A percentile compares a stretch with the other conserved stretches of the same genome.
These are phyloP conservation scores for Pythium aristosporum DNA, from an alignment of 352 stramenopile genomes.

Conservation along the genomic window DNA sequence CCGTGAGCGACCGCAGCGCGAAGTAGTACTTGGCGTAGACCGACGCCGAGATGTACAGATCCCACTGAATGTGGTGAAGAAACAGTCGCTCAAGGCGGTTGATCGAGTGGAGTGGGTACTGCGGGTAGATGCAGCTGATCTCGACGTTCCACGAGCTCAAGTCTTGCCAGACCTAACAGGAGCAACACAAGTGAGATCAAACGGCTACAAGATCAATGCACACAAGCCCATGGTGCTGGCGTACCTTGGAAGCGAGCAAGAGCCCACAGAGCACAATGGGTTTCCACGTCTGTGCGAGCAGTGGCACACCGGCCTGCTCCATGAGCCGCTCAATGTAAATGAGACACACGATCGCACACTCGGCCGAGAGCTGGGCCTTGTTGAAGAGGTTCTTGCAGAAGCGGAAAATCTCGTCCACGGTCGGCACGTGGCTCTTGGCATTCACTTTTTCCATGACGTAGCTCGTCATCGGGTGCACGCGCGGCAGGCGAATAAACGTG, in stretches of 20 bases:
- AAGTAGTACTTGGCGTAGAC: constrained; percentile 99
- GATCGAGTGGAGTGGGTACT: constrained; percentile 97
- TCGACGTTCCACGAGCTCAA: constrained; percentile 98
- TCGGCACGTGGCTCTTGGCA: constrained; percentile 81
- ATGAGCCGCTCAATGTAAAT: constrained; percentile 99
- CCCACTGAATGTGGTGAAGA: constrained; percentile 97
- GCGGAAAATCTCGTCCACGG: constrained; percentile 90
- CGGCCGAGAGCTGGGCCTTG: constrained; percentile 94
- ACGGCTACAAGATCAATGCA: not conserved
- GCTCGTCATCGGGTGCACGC: constrained; percentile 70
- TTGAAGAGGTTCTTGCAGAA: constrained; percentile 96
- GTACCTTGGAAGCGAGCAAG: constrained; percentile 97
- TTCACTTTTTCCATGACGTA: constrained; percentile 86
- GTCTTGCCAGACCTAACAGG: constrained; percentile 94
- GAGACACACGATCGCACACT: constrained; percentile 98
- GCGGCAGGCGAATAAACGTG: constrained; percentile 74
- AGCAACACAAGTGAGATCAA: not conserved
- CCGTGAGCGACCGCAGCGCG: constrained; percentile 91
- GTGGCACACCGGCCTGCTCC: constrained; percentile 94
- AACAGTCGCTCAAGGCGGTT: constrained; percentile 97
- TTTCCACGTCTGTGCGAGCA: constrained; percentile 96
- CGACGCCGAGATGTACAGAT: constrained; percentile 96
- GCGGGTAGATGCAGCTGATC: constrained; percentile 97
- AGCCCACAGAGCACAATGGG: constrained; percentile 97
- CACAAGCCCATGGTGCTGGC: not conserved